Conservation (phyloP, 2,329 filamentous ascomycete species). For the Stachybotrys chartarum region DNA sequence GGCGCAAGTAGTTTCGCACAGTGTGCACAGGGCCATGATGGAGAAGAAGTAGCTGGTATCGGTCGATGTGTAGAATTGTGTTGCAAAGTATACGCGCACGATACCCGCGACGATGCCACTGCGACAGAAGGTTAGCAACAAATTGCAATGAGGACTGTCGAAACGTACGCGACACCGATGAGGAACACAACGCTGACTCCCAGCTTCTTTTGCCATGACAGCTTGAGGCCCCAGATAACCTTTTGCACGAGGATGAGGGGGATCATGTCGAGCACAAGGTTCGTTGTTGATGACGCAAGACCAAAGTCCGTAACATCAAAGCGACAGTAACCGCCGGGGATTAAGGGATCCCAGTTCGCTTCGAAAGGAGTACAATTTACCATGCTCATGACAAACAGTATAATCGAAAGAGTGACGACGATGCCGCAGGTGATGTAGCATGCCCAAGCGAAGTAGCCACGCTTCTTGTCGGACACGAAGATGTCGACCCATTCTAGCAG, state of each 20-base stretch:
- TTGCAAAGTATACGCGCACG: background rate
- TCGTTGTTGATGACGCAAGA: background rate
- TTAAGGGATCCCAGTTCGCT: background rate
- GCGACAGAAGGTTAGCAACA: background rate
- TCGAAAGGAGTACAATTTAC: background rate
- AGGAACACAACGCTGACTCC: background rate
- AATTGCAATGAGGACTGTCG: background rate
- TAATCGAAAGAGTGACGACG: background rate
- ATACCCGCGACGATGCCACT: background rate
- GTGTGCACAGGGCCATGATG: background rate
- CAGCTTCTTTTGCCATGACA: background rate
- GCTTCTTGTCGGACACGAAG: background rate
- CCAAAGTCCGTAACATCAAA: background rate
- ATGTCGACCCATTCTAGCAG: background rate
- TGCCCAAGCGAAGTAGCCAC: background rate
- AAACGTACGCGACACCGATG: background rate
- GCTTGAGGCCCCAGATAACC: background rate
- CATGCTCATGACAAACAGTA: background rate
- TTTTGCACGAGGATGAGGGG: background rate
- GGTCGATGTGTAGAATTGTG: background rate
- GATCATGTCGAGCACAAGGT: background rate
- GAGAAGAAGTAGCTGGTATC: background rate
- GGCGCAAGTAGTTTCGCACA: background rate
- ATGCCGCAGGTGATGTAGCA: background rate
- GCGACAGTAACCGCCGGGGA: background rate